Evolutionary conservation across 2,329 filamentous ascomycete genomes (phyloP).

Genomic region (Trichocomaceae sp.): DNA sequence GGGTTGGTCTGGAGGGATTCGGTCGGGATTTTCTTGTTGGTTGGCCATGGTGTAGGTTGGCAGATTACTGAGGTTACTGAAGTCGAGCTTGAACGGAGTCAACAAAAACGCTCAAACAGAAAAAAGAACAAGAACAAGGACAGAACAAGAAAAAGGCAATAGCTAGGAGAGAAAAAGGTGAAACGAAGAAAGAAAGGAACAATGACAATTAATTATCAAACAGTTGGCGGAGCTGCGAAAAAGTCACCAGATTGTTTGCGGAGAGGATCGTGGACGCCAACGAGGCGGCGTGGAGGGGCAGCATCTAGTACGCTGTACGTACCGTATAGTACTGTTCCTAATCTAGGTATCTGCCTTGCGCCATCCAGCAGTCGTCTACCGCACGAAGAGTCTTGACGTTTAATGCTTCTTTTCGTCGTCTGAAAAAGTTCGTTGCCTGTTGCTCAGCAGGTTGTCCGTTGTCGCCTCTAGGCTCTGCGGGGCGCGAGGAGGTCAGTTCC

Average conservation of each 20-base stretch:
- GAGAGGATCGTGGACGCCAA: not conserved
- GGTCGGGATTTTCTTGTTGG: constrained; percentile 13
- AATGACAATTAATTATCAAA: not conserved
- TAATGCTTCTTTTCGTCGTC: not conserved
- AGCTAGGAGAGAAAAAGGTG: not conserved
- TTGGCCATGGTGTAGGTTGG: constrained; percentile 11
- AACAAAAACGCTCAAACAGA: constrained; percentile 3
- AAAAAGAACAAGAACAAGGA: not conserved
- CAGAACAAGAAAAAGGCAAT: not conserved
- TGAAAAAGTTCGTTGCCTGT: not conserved
- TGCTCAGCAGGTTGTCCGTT: too few species aligned
- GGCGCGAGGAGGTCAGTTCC: constrained; percentile 1
- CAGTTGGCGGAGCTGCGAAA: not conserved
- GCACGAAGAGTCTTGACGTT: not conserved
- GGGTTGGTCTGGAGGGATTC: constrained; percentile 12
- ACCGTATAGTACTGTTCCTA: too few species aligned
- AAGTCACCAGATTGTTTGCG: not conserved
- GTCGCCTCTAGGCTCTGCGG: constrained; percentile 4
- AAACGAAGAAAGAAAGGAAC: not conserved
- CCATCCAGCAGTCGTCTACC: not conserved
- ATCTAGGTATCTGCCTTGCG: not conserved
- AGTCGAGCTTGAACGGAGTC: constrained; percentile 2
- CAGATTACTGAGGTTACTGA: not conserved
- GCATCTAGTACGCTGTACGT: not conserved
- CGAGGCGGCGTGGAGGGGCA: not conserved